Percentiles rank a stretch among this genome's conserved stretches.
Evolutionary conservation across 2,329 filamentous ascomycete species (phyloP).

Genomic region (Hypoxylon sp.): DNA sequence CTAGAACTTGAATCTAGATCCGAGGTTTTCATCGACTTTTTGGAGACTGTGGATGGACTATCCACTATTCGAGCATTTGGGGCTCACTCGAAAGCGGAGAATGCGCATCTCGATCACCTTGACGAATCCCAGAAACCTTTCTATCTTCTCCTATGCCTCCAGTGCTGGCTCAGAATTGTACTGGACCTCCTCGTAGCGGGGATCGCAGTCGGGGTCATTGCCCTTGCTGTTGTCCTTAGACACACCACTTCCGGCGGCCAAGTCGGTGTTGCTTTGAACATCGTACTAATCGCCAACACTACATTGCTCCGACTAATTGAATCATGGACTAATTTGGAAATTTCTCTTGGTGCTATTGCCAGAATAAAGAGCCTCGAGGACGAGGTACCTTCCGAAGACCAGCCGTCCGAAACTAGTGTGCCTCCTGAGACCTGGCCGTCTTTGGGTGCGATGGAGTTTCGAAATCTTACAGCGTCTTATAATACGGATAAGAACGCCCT

Average conservation of each 20-base stretch:
- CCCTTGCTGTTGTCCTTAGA: constrained; percentile 47
- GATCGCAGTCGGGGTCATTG: constrained; percentile 59
- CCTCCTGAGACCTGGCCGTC: constrained; percentile 51
- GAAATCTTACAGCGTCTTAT: constrained; percentile 53
- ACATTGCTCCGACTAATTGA: constrained; percentile 56
- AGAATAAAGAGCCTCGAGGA: constrained; percentile 54
- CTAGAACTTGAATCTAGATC: constrained; percentile 70
- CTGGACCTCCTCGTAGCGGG: constrained; percentile 65
- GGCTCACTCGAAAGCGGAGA: constrained; percentile 56
- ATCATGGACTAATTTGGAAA: constrained; percentile 56
- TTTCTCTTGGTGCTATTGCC: constrained; percentile 56
- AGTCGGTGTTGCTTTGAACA: constrained; percentile 57
- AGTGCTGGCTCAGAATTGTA: constrained; percentile 67
- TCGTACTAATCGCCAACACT: constrained; percentile 56
- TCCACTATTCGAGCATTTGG: constrained; percentile 65
- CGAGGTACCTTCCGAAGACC: constrained; percentile 44
- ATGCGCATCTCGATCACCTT: constrained; percentile 51
- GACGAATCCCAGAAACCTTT: constrained; percentile 65
- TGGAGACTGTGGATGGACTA: constrained; percentile 61
- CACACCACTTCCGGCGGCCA: constrained; percentile 49
- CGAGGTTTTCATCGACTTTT: constrained; percentile 58
- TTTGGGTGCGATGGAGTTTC: constrained; percentile 49
- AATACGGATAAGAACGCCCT: constrained; percentile 48
- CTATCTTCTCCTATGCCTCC: constrained; percentile 66
- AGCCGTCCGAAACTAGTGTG: neutral